A percentile compares a stretch with the other conserved stretches of the same genome.
These are phyloP conservation scores for Fusarium subtropicale DNA, from an alignment of 2,329 filamentous ascomycete species.

Conservation along the genomic window DNA sequence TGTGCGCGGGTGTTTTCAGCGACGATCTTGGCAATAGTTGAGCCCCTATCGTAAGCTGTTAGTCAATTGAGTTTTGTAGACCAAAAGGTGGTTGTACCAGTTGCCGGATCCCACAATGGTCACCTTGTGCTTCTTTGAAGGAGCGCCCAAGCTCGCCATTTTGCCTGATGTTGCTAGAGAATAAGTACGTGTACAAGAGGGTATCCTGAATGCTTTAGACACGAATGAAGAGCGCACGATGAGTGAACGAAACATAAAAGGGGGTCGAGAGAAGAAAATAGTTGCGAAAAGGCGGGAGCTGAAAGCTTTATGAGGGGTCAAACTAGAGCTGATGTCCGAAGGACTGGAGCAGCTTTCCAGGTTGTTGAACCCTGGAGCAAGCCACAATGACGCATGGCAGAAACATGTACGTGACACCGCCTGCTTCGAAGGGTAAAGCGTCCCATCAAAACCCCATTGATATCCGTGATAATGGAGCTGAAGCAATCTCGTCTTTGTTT, in stretches of 20 bases:
- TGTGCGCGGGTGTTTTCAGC: constrained; percentile 89
- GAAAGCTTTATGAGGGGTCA: constrained; percentile 37
- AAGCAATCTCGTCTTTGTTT: constrained; percentile 13
- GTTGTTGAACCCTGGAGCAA: constrained; percentile 48
- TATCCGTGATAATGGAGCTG: constrained; percentile 36
- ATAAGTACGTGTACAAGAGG: constrained; percentile 31
- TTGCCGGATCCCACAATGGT: constrained; percentile 96
- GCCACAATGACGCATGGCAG: constrained; percentile 49
- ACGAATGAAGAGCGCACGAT: constrained; percentile 26
- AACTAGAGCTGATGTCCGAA: constrained; percentile 32
- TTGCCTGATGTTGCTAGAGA: constrained; percentile 43
- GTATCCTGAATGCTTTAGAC: constrained; percentile 26
- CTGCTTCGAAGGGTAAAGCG: constrained; percentile 42
- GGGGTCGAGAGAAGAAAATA: not conserved
- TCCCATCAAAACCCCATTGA: constrained; percentile 46
- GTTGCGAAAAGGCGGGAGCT: constrained; percentile 5
- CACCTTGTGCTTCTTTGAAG: constrained; percentile 86
- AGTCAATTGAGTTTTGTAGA: not conserved
- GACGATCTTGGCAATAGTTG: constrained; percentile 95
- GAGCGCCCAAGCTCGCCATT: constrained; percentile 58
- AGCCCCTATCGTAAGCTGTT: constrained; percentile 74
- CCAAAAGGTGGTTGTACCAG: constrained; percentile 53
- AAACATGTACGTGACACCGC: constrained; percentile 44
- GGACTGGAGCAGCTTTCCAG: constrained; percentile 39
- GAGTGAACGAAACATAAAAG: constrained; percentile 44